Percentiles rank a stretch among this genome's conserved stretches.
These are phyloP conservation scores for Xylaria scruposa DNA, from an alignment of 495 filamentous ascomycete species.

Conservation along the genomic window DNA sequence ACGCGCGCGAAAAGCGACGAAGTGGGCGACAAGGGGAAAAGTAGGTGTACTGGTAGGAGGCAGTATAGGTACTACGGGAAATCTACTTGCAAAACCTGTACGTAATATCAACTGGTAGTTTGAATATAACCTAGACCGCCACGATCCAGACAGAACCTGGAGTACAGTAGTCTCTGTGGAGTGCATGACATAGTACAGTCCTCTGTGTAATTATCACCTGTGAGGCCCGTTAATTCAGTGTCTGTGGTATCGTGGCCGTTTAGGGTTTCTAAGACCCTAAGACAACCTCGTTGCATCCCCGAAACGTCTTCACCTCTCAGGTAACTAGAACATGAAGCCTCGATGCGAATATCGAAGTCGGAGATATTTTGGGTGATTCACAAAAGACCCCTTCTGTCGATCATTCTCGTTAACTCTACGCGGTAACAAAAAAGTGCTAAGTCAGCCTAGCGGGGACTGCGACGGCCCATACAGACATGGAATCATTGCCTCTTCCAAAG, in stretches of 20 bases:
- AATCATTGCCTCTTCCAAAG: neutral
- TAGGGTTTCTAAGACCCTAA: neutral
- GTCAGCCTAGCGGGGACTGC: neutral
- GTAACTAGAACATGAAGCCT: neutral
- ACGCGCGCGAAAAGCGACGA: neutral
- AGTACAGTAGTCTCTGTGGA: conserved; percentile 23
- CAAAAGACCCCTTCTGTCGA: conserved; percentile 6
- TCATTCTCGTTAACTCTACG: conserved; percentile 5
- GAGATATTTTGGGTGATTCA: neutral
- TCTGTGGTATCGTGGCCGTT: neutral
- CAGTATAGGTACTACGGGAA: neutral
- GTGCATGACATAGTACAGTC: neutral
- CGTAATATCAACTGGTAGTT: conserved; percentile 25
- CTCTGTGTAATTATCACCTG: conserved; percentile 15
- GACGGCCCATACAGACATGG: neutral
- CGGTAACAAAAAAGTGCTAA: conserved; percentile 3
- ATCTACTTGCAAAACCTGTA: conserved; percentile 23
- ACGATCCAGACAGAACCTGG: conserved; percentile 15
- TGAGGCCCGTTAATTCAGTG: neutral
- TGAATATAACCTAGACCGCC: conserved; percentile 11
- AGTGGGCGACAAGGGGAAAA: conserved; percentile 7
- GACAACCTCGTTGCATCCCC: neutral
- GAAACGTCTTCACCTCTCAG: neutral
- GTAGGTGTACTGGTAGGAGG: neutral
- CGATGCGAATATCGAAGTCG: neutral